Evolutionary conservation across 306 rosid species (phyloP).

Genomic region (Boehmeria nivea): DNA sequence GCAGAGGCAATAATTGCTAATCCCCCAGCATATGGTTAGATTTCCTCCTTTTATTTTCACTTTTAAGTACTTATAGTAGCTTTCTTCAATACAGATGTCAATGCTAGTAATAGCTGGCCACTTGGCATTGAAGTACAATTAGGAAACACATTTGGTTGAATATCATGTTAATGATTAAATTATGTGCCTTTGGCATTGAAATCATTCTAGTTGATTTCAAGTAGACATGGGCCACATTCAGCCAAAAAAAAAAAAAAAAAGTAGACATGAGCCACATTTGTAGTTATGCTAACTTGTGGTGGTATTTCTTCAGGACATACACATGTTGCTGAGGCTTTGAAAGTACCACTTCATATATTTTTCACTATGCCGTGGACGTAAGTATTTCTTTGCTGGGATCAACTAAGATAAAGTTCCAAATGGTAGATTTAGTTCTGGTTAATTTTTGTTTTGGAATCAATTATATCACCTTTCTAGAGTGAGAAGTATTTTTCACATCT

Average conservation of each 20-base stretch:
- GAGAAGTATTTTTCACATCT: neutral
- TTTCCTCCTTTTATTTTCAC: constrained; percentile 4
- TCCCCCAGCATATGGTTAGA: constrained; percentile 94
- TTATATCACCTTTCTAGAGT: neutral
- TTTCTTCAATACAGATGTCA: neutral
- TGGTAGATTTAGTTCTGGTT: no score
- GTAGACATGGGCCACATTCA: no score
- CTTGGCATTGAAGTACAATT: neutral
- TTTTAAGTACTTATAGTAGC: neutral
- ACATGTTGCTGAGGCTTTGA: constrained; percentile 78
- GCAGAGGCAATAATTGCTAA: constrained; percentile 91
- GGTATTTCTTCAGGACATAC: constrained; percentile 66
- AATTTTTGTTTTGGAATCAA: no score
- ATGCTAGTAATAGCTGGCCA: neutral
- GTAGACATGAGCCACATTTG: no score
- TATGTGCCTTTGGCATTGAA: no score
- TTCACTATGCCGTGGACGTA: constrained; percentile 99
- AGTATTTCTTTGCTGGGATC: constrained; percentile 45
- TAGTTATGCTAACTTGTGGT: constrained; percentile 10
- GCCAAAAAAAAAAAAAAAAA: no score
- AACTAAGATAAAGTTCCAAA: constrained; percentile 12
- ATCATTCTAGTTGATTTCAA: no score
- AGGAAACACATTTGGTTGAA: no score
- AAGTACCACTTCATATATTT: constrained; percentile 73
- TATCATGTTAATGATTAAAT: neutral